Base-by-base conservation (phyloP, 73 alveolate genomes). In the Diophrys sp. region DNA sequence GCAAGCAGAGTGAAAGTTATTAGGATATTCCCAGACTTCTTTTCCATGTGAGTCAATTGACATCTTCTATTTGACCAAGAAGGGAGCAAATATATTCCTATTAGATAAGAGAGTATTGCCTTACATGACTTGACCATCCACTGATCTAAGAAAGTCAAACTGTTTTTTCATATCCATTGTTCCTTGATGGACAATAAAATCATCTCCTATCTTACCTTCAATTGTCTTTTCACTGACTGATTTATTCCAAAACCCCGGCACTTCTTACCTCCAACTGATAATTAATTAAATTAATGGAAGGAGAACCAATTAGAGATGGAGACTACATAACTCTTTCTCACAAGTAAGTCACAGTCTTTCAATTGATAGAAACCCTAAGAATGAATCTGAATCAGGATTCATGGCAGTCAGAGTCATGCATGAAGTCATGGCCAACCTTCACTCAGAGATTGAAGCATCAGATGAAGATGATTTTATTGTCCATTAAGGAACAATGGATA, bases 1-100 rank as follows among this genome's bases (percentile, higher is more conserved):
- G 55, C 75, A 26, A n/a, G 75, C 34, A 26, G 75, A 68, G 24
- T 68, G 75, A 24, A 68, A 68, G 75, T 68, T 68, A 23, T 25
- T 5, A 2, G 75, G 75, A 31, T 68, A 68, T 18, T 25, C 56
- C 75, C 75, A 68, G 2, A 26, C 75, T 68, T 68, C 75, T 24
- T 68, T 18, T 68, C 75, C 75, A 25, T 68, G 56, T 25, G 34
- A 25, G 18, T 44, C 18, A 44, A 44, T 44, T 5, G n/a, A 11
- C 18, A 44, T 5, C 18, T 44, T 44, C 62, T 44, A 44, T 11
- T 5, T 11, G 5, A 44, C 18, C 5, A 44, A 18, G 18, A 44
- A 44, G 18, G 62, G 62, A 11, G 62, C 62, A 44, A 44, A 44
- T 11, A 44, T 44, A 11, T 5, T 11, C 62, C 62, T 44, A 44